Conservation (phyloP, 2,329 filamentous ascomycete species). For the Aspergillus uvarum region DNA sequence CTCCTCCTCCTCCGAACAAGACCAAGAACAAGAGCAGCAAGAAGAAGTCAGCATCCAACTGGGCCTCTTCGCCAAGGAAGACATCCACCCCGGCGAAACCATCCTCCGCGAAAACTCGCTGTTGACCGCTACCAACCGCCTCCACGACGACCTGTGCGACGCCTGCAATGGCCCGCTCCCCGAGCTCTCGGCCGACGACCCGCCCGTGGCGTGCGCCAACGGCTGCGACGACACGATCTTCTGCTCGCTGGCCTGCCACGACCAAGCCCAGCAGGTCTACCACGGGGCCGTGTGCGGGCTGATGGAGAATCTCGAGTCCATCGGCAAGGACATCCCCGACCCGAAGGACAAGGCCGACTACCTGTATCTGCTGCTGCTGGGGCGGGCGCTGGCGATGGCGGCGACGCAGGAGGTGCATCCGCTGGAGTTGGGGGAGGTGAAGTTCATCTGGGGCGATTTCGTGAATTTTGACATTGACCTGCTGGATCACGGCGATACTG, state of each 20-base stretch:
- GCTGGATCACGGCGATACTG: conserved; percentile 1
- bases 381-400: conserved; percentile 61
- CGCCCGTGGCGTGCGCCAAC: conserved; percentile 48
- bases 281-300: conserved; percentile 60
- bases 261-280: conserved; percentile 56
- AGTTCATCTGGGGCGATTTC: conserved; percentile 68
- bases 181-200: conserved; percentile 45
- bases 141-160: conserved; percentile 85
- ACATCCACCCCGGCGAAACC: conserved; percentile 72
- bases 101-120: conserved; percentile 82
- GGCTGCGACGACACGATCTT: conserved; percentile 61
- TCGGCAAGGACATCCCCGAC: conserved; percentile 58
- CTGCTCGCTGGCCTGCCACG: conserved; percentile 58
- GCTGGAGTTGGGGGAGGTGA: conserved; percentile 59
- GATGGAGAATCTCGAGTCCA: conserved; percentile 52
- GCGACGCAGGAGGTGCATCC: conserved; percentile 59
- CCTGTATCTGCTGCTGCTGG: conserved; percentile 60
- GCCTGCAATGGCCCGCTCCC: conserved; percentile 78
- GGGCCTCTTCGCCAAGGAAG: conserved; percentile 82
- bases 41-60: conserved; percentile 65
- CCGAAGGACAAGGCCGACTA: conserved; percentile 59
- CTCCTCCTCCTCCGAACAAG: conserved; percentile 3
- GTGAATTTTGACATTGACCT: conserved; percentile 32
- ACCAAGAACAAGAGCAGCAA: conserved; percentile 16
- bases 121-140: conserved; percentile 82